Conservation (phyloP, 2,329 filamentous ascomycete species). For the Cladosporium sp. region DNA sequence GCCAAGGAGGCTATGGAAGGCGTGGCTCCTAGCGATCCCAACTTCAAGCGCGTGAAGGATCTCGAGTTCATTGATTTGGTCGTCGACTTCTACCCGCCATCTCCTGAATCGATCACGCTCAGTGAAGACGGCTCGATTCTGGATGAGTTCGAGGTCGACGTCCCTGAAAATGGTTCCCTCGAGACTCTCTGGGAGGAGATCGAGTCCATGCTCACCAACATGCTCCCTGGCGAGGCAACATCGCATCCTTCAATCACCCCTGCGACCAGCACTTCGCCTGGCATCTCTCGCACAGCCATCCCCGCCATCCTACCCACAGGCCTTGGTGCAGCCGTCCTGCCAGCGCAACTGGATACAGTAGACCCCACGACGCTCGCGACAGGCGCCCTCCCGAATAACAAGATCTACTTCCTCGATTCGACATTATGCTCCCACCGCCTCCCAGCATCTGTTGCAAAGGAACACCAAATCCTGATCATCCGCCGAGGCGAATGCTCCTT, state of each 20-base stretch:
- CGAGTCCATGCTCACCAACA: constrained; percentile 44
- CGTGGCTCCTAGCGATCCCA: constrained; percentile 70
- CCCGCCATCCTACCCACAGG: constrained; percentile 51
- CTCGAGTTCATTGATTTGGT: constrained; percentile 66
- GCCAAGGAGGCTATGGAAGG: constrained; percentile 61
- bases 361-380: constrained; percentile 42
- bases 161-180: constrained; percentile 28
- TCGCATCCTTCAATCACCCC: constrained; percentile 2
- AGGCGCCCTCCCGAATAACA: constrained; percentile 37
- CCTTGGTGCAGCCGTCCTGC: constrained; percentile 62
- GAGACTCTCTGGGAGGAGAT: constrained; percentile 46
- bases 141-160: constrained; percentile 12
- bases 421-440: constrained; percentile 57
- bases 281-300: constrained; percentile 26
- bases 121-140: not conserved
- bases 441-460: constrained; percentile 44
- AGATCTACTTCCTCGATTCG: constrained; percentile 61
- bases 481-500: constrained; percentile 80
- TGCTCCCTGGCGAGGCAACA: constrained; percentile 4
- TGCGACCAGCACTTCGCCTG: not conserved
- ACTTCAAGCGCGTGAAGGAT: constrained; percentile 75
- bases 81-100: constrained; percentile 42
- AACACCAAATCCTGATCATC: constrained; percentile 73
- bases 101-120: not conserved
- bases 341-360: constrained; percentile 32